Base-by-base conservation (phyloP, 1,284 basidiomycete genomes). In the Violaceomyces palustris region DNA sequence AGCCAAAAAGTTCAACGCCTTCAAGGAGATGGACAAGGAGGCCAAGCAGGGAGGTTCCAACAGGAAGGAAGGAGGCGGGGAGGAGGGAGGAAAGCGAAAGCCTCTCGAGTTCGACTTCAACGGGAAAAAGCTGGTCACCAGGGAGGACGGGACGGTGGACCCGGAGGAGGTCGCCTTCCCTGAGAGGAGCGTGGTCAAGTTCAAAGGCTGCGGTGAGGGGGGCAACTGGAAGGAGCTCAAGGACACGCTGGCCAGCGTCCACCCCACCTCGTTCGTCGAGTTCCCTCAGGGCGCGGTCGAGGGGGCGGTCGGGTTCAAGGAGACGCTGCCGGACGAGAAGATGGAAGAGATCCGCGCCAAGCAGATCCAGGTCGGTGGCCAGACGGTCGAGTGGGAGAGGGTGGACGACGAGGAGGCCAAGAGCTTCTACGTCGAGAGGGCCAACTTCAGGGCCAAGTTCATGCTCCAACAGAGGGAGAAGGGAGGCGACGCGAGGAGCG, bases 1-100 rank as follows among this genome's bases (percentile, higher is more conserved):
- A 5, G 50, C 51, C 26, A 58, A 59, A 36, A 67, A 64, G 22
- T 93, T 92, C 78, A 89, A 94, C 74, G 92, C 91, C 2, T 97
- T 96, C 80, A 81, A 80, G 53, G 86, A 89, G 69, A 84, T 86
- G 81, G 82, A 78, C 35, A 76, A 72, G 44, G 77, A 78, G 44
- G 32, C 52, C 66, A 34, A 80, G 78, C 39, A 70, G 67, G 25
- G 62, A 41, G 19, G 61, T 46, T 12, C 72, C 64, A 36, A 74
- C 64, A 37, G 70, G 67, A 39, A 69, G 68, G 61, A 72, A 60
- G 61, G 73, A 63, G 43, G 59, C 72, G 27, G 46, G 14, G 40
- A 53, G 33, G 46, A 64, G 33, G 59, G 58, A 6, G 44, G 64
- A 40, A 60, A 63, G 42, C 54, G 68, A 11, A 59, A 67, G 28